Conservation (phyloP, 371 early-diverging fungal genomes). For the Mucor irregularis region DNA sequence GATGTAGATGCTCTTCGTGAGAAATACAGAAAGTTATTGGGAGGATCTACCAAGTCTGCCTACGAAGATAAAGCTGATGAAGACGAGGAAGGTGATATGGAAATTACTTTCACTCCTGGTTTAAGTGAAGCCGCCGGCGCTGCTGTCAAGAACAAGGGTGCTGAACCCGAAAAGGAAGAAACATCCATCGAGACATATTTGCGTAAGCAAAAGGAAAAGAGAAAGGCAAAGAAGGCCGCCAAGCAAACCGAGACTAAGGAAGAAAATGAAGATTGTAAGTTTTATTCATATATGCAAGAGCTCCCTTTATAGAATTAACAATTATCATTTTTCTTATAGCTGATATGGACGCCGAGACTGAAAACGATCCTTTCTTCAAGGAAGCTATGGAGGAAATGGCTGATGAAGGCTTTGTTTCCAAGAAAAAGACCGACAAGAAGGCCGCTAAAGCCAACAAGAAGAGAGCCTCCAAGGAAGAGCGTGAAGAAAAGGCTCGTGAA, state of each 20-base stretch:
- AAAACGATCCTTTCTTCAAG: conserved; percentile 74
- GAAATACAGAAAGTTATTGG: conserved; percentile 71
- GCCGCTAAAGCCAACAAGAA: conserved; percentile 43
- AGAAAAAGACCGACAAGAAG: conserved; percentile 41
- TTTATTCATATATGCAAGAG: not conserved
- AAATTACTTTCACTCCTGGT: conserved; percentile 95
- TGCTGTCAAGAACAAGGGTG: conserved; percentile 53
- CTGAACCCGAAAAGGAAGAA: conserved; percentile 32
- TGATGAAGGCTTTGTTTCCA: conserved; percentile 31
- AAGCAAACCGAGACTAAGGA: conserved; percentile 32
- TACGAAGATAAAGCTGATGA: conserved; percentile 51
- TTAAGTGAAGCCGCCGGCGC: conserved; percentile 73
- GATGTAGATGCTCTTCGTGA: conserved; percentile 54
- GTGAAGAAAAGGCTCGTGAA: conserved; percentile 56
- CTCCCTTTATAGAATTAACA: not conserved
- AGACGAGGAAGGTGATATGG: conserved; percentile 80
- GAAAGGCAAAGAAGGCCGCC: conserved; percentile 61
- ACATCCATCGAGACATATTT: conserved; percentile 78
- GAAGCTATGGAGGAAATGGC: conserved; percentile 58
- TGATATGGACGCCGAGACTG: conserved; percentile 58
- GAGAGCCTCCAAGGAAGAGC: conserved; percentile 62
- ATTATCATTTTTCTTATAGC: conserved; percentile 1
- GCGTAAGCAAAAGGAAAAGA: conserved; percentile 84
- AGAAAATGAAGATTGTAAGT: conserved; percentile 38
- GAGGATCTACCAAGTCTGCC: conserved; percentile 25